A percentile compares a stretch with the other conserved stretches of the same genome.
Evolutionary conservation across 306 rosid genomes (phyloP).

Genomic region (Pterocarpus santalinus): DNA sequence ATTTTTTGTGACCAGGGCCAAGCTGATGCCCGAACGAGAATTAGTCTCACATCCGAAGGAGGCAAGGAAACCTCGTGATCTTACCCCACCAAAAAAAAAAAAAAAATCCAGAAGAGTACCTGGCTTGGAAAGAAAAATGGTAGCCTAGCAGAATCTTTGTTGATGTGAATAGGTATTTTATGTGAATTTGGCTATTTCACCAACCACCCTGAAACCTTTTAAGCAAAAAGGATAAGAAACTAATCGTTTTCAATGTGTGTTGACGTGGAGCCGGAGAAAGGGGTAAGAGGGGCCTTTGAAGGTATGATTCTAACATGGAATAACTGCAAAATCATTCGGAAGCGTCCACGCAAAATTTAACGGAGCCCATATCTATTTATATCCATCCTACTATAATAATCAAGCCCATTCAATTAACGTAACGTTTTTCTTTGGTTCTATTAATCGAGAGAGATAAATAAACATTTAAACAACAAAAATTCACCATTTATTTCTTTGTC

Average conservation of each 20-base stretch:
- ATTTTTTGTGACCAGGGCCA: no score
- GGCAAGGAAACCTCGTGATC: background rate
- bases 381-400: background rate
- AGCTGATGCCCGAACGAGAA: background rate
- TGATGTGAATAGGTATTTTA: background rate
- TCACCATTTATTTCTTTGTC: background rate
- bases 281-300: conserved; percentile 5
- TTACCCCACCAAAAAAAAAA: background rate
- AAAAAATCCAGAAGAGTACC: background rate
- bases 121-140: background rate
- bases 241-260: background rate
- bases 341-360: conserved; percentile 38
- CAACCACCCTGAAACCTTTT: conserved; percentile 23
- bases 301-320: conserved; percentile 38
- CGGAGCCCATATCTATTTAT: background rate
- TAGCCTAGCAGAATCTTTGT: conserved; percentile 11
- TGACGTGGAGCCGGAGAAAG: conserved; percentile 37
- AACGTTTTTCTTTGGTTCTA: background rate
- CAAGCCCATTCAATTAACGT: conserved; percentile 11
- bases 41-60: background rate
- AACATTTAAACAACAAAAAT: background rate
- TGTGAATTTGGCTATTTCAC: conserved; percentile 16
- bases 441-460: background rate
- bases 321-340: conserved; percentile 32
- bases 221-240: background rate